Conservation (phyloP, 345 rosid species). For the Brassica cretica region DNA sequence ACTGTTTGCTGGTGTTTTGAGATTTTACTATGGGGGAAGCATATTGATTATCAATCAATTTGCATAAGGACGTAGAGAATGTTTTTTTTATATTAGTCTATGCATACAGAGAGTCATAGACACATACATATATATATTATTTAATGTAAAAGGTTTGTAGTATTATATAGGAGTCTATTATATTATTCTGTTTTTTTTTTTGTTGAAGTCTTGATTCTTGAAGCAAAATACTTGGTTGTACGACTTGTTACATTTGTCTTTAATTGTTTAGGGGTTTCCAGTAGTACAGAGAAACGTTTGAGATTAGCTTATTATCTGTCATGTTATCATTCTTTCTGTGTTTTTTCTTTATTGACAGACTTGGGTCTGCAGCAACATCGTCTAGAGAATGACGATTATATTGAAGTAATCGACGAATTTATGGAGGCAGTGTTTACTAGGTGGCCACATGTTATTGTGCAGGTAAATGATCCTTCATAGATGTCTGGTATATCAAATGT, state of each 20-base stretch:
- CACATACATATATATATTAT: neutral
- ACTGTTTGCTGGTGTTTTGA: constrained; percentile 25
- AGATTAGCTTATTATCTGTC: constrained; percentile 11
- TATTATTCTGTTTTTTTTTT: neutral
- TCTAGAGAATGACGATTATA: constrained; percentile 77
- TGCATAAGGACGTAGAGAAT: neutral
- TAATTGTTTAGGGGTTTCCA: constrained; percentile 5
- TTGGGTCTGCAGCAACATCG: constrained; percentile 93
- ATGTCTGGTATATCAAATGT: constrained; percentile 21
- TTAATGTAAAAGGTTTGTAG: neutral
- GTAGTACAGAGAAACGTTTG: constrained; percentile 3
- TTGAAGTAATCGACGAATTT: constrained; percentile 83
- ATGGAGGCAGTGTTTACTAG: constrained; percentile 98
- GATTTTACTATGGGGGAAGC: constrained; percentile 15
- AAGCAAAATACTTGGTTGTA: constrained; percentile 2
- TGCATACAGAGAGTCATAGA: neutral
- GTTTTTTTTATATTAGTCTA: neutral
- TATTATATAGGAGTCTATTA: constrained; percentile 1
- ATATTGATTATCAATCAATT: neutral
- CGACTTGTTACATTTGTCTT: neutral
- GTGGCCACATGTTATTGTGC: constrained; percentile 98
- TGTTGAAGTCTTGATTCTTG: neutral
- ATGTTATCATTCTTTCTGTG: constrained; percentile 16
- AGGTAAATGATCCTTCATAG: constrained; percentile 48
- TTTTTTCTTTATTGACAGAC: constrained; percentile 52